Base-by-base conservation (phyloP, 441 rosid genomes). In the Arabidopsis hybrid region DNA sequence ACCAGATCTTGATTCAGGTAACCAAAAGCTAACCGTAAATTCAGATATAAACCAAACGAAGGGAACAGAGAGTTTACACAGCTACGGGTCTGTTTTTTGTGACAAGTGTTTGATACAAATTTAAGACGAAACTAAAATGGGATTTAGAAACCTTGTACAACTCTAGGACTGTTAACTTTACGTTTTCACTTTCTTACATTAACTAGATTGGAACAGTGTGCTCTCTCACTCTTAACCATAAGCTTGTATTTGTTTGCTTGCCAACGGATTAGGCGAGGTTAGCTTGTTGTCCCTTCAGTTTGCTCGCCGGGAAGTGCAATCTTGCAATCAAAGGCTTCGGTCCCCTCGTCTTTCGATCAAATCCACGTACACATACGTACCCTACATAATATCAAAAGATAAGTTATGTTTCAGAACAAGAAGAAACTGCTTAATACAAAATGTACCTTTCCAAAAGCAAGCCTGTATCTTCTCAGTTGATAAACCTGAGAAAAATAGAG, bases 391-490 rank as follows among this genome's bases (percentile, higher is more conserved):
- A 14, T 2, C 58, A 2, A 26, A 61, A 49, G 6, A 12, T 26
- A 42, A 1, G 14, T 49, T 10, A 43, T 5, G 40, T 38, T 34
- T 67, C 18, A 14, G 6, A 47, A 60, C 0, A 3, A 13, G 2
- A 46, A 16, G 56, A 35, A 12, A 21, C 34, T 61, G 43, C 10
- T 7, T 75, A 21, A 40, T 45, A 63, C 38, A 62, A 40, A 42
- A 31, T 14, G 42, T 81, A 85, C 91, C 91, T 82, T 81, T 85
- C 91, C 91, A 87, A 78, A 87, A 85, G 80, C 87, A 83, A 55
- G 85, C 84, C 31, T 87, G 91, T 49, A 87, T 85, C 5, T 76
- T 79, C 73, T 87, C 91, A 13, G 87, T 85, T 49, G 86, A 5
- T 52, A 87, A 80, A 61, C 91, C 91, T 87, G 68, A 72, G 39